Conservation (phyloP, 306 rosid genomes). For the Quercus berberidifolia region DNA sequence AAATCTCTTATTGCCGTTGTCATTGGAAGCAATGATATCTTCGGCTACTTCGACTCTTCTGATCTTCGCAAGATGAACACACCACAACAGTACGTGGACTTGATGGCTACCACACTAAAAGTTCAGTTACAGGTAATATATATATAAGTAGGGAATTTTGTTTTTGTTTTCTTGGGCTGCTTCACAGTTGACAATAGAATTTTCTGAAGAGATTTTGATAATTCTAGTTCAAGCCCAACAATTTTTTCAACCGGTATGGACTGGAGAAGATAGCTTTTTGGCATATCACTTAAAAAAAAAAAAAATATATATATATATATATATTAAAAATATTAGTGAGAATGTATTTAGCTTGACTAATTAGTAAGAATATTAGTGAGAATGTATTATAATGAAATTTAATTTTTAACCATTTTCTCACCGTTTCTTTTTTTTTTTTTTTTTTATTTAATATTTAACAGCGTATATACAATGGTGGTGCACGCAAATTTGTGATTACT, state of each 20-base stretch:
- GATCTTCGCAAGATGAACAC: conserved; percentile 27
- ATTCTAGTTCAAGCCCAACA: no score
- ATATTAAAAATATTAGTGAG: no score
- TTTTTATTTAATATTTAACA: conserved; percentile 15
- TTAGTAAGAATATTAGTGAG: no score
- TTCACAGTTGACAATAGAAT: background rate
- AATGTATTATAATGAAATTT: no score
- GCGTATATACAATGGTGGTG: conserved; percentile 59
- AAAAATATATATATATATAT: no score
- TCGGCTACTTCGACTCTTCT: conserved; percentile 46
- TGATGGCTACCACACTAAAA: conserved; percentile 48
- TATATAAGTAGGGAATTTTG: background rate
- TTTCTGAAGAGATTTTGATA: background rate
- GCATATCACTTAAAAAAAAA: no score
- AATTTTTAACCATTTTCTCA: background rate
- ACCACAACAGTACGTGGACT: conserved; percentile 44
- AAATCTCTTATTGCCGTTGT: conserved; percentile 54
- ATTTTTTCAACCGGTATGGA: background rate
- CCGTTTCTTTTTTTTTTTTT: background rate
- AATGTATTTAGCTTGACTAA: no score
- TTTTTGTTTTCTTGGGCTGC: background rate
- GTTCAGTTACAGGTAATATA: conserved; percentile 48
- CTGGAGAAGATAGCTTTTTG: no score
- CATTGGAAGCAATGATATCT: conserved; percentile 81
- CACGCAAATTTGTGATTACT: conserved; percentile 54